Base-by-base conservation (phyloP, 768 basidiomycete species). In the Gloeostereum incarnatum region DNA sequence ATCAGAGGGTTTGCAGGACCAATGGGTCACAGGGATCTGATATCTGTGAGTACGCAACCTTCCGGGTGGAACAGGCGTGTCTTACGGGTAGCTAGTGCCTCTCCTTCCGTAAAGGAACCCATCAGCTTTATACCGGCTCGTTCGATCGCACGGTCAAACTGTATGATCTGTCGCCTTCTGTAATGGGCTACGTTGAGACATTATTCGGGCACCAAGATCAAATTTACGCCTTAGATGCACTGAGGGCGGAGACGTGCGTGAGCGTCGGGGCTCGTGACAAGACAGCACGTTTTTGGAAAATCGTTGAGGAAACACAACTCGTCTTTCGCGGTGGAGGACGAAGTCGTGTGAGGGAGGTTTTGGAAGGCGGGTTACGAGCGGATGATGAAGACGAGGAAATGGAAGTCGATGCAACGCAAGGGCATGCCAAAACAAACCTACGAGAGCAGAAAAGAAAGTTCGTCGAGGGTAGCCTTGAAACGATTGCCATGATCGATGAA, bases 201-300 rank as follows among this genome's bases (percentile, higher is more conserved):
- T 66, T 98, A 3, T 99, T 94, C 54, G 96, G 96, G 1, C 96
- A 99, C 54, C 94, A 98, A 61, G 93, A 97, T 51, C 73, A 76
- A 20, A 76, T 96, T 20, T 63, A 86, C 11, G 65, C 71, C 3
- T 50, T 99, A 4, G 88, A 92, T 45, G 70, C 89, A 5, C 72
- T 98, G 11, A 78, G 85, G 23, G 76, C 76, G 5, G 91, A 97
- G 49, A 78, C 79, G 1, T 86, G 84, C 11, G 76, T 97, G 14
- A 92, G 82, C 24, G 84, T 83, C 4, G 96, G 94, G 14, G 87
- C 79, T 1, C 69, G 91, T 23, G 96, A 99, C 65, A 83, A 89
- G 54, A 96, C 92, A 0, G 74, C 81, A 42, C 72, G 96, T 24
- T 98, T 77, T 61, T 99, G 94, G 94, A 97, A 97, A 62, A 84